These are phyloP conservation scores for Oryza glumipatula DNA, from an alignment of 176 grass and related monocot species.

Conservation along the genomic window DNA sequence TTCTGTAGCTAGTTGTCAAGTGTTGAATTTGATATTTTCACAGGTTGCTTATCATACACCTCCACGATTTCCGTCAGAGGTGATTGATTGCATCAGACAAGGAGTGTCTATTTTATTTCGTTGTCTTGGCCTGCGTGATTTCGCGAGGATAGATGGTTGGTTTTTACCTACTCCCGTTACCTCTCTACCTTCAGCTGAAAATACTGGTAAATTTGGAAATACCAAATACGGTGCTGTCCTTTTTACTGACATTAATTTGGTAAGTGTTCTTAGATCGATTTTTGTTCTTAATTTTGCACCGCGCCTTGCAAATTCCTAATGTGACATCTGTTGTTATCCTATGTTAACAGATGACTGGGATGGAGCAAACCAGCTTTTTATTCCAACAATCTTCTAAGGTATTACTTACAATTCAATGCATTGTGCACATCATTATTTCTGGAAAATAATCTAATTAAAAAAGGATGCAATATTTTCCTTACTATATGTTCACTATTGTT, in stretches of 20 bases:
- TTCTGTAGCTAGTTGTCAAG: background rate
- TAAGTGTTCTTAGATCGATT: conserved; percentile 42
- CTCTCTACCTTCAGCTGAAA: conserved; percentile 49
- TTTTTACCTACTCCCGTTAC: conserved; percentile 62
- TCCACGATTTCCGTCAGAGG: conserved; percentile 82
- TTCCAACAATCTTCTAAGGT: conserved; percentile 99
- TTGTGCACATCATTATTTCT: conserved; percentile 10
- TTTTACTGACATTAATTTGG: conserved; percentile 97
- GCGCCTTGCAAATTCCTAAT: conserved; percentile 16
- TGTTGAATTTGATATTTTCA: conserved; percentile 34
- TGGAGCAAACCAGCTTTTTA: conserved; percentile 98
- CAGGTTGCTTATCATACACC: conserved; percentile 95
- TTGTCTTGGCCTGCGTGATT: conserved; percentile 69
- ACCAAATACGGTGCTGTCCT: conserved; percentile 70
- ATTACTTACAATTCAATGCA: conserved; percentile 22
- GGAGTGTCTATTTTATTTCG: conserved; percentile 71
- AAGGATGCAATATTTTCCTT: conserved; percentile 8
- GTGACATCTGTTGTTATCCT: conserved; percentile 30
- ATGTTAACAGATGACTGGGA: conserved; percentile 86
- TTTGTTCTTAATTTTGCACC: conserved; percentile 19
- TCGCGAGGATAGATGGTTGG: conserved; percentile 97
- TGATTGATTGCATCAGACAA: conserved; percentile 86
- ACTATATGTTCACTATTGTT: conserved; percentile 17
- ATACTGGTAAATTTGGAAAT: conserved; percentile 58
- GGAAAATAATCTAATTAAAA: conserved; percentile 12